Base-by-base conservation (phyloP, 73 alveolate species). In the Breviolum minutum region DNA sequence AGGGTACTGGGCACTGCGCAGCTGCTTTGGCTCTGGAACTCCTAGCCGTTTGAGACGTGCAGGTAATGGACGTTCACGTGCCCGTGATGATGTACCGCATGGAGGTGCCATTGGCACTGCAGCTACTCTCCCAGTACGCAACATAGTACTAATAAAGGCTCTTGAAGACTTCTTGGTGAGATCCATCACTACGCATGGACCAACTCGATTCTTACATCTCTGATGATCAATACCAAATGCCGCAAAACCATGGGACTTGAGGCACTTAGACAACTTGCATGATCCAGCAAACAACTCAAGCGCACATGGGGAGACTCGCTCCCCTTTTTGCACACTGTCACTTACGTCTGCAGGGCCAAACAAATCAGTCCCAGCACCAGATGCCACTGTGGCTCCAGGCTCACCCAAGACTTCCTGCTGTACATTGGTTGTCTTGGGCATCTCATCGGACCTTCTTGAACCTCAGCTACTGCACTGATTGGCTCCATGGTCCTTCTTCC, bases 221-320 rank as follows among this genome's bases (percentile, higher is more conserved):
- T 26, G 8, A 22, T 74, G 84, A 26, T 74, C 84, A 26, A 74
- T 26, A n/a, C 88, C 88, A 32, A 16, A 16, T 80, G 88, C 88
- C 8, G 27, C 29, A 40, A 80, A 80, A 13, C 88, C 88, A 80
- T 80, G 88, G 10, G 48, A 7, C 88, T 80, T 80, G 68, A 80
- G 16, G 16, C 88, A 32, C 68, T 80, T 80, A 29, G 30, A 32
- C 64, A 80, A 32, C 68, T 29, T 80, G 88, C 68, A 40, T 4
- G 66, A 74, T 61, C 84, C 84, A 9, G 84, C 84, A 74, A 74
- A 74, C 84, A 74, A 74, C 20, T 74, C 84, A 74, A 74, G 84
- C 84, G 84, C 84, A 26, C 6, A 48, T 24, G 84, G 84, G 61
- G 62, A 7, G 62, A 61, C 24, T 10, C 7, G 11, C 62, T 61